phyloP scores from a whole-genome alignment of 2,329 filamentous ascomycete species.

The Plectosphaerella cucumerina region DNA sequence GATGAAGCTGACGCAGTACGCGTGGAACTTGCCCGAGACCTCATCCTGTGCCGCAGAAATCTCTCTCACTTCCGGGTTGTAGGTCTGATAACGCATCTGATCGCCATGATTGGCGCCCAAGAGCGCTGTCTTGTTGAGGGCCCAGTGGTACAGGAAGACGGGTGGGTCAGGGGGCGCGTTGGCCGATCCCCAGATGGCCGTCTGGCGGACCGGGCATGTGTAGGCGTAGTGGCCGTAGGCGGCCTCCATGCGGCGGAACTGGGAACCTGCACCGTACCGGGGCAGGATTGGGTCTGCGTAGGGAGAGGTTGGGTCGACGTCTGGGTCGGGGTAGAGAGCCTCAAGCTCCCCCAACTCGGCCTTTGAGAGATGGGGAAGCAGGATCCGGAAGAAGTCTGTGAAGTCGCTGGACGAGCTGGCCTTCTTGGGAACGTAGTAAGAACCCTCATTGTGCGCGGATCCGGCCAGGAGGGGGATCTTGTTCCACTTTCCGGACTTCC shows the following conservation, averaged over 20 bases:
- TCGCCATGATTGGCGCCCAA: slow-evolving; percentile 37
- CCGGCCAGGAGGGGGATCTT: slow-evolving; percentile 25
- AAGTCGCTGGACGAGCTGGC: slow-evolving; percentile 32
- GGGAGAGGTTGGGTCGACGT: slow-evolving; percentile 23
- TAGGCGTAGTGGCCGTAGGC: slow-evolving; percentile 54
- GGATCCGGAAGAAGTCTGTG: slow-evolving; percentile 18
- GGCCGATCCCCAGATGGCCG: slow-evolving; percentile 23
- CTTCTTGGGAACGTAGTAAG: slow-evolving; percentile 24
- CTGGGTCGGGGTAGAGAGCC: slow-evolving; percentile 28
- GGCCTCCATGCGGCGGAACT: slow-evolving; percentile 51
- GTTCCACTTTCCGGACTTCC: slow-evolving; percentile 25
- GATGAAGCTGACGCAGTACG: slow-evolving; percentile 6
- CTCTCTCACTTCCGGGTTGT: slow-evolving; percentile 28
- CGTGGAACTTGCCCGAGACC: slow-evolving; percentile 9
- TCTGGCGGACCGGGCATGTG: slow-evolving; percentile 46
- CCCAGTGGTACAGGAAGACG: slow-evolving; percentile 24
- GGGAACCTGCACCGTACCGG: slow-evolving; percentile 30
- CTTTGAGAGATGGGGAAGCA: slow-evolving; percentile 21
- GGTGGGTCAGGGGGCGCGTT: slow-evolving; percentile 12
- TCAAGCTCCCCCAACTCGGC: slow-evolving; percentile 21
- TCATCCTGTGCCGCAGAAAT: slow-evolving; percentile 25
- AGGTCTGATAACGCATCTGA: slow-evolving; percentile 39
- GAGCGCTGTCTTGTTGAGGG: slow-evolving; percentile 18
- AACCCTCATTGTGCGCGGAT: slow-evolving; percentile 23
- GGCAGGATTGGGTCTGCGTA: slow-evolving; percentile 20